Evolutionary conservation across 805 yeast species (phyloP).

Genomic region (Myxozyma lipomycoides): DNA sequence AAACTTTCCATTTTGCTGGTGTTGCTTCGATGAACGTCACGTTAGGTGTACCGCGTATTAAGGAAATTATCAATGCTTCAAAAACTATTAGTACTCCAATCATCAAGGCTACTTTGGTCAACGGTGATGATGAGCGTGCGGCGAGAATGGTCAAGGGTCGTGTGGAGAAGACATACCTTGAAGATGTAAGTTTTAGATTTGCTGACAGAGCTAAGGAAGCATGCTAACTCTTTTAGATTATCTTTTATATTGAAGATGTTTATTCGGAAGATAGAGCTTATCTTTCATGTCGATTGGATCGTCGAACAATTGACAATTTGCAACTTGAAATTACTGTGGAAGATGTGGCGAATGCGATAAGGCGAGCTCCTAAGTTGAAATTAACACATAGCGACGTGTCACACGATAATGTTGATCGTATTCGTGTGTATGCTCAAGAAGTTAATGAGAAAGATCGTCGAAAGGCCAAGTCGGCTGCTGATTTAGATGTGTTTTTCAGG

Average conservation of each 20-base stretch:
- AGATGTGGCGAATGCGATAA: conserved; percentile 78
- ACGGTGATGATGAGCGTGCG: conserved; percentile 79
- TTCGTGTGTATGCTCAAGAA: conserved; percentile 35
- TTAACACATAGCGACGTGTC: conserved; percentile 68
- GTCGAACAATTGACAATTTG: conserved; percentile 76
- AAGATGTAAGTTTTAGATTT: conserved; percentile 45
- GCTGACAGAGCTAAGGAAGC: background rate
- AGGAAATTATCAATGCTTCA: conserved; percentile 96
- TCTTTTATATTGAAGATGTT: conserved; percentile 88
- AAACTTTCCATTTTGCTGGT: conserved; percentile 98
- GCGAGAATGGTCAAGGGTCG: conserved; percentile 98
- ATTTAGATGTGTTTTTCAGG: conserved; percentile 66
- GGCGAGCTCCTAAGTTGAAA: conserved; percentile 83
- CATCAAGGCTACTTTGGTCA: conserved; percentile 88
- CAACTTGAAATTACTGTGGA: conserved; percentile 86
- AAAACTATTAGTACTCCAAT: conserved; percentile 94
- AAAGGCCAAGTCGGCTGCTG: conserved; percentile 21
- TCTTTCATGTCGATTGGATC: conserved; percentile 75
- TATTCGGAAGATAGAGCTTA: conserved; percentile 75
- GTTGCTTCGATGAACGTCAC: conserved; percentile 99
- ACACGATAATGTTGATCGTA: conserved; percentile 58
- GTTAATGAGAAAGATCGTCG: conserved; percentile 31
- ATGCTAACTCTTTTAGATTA: conserved; percentile 42
- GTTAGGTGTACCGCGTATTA: conserved; percentile 98
- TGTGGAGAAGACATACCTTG: conserved; percentile 82